Percentiles rank a stretch among this genome's conserved stretches.
These are phyloP conservation scores for Biscogniauxia marginata DNA, from an alignment of 2,329 filamentous ascomycete genomes.

Conservation along the genomic window DNA sequence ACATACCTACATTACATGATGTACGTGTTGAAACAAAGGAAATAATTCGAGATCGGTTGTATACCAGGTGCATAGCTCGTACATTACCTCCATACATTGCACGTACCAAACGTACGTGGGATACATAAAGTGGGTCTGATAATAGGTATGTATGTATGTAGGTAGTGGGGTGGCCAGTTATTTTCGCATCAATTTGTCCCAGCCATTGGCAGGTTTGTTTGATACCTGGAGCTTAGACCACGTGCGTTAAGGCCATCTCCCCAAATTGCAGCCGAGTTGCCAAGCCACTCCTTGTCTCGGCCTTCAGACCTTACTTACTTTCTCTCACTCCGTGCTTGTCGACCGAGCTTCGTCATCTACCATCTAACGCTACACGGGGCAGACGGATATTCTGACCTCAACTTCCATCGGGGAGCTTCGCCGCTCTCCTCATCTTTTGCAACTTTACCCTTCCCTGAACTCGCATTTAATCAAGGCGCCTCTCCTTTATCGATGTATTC, in stretches of 20 bases:
- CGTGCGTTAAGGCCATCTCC: not conserved
- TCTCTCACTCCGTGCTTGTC: not conserved
- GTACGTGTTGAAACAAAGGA: too few relatives aligned
- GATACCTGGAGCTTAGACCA: not conserved
- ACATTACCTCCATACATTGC: too few relatives aligned
- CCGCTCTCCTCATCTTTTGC: slow-evolving; percentile 20
- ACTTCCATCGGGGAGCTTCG: slow-evolving; percentile 24
- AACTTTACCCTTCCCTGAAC: slow-evolving; percentile 4
- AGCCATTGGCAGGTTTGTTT: slow-evolving; percentile 1
- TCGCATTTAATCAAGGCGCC: slow-evolving; percentile 9
- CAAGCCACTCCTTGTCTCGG: slow-evolving; percentile 22
- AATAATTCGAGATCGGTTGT: too few relatives aligned
- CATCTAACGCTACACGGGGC: not conserved
- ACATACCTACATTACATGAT: not conserved
- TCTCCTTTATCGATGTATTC: slow-evolving; percentile 69
- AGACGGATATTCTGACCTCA: slow-evolving; percentile 11
- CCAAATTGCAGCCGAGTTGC: slow-evolving; percentile 15
- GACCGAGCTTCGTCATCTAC: slow-evolving; percentile 23
- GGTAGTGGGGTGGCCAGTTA: too few relatives aligned
- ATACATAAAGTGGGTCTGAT: too few relatives aligned
- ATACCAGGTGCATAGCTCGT: too few relatives aligned
- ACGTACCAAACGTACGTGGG: too few relatives aligned
- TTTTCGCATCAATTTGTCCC: not conserved
- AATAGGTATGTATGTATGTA: too few relatives aligned
- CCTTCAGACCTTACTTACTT: slow-evolving; percentile 8